These are phyloP conservation scores for Phaeodactylum tricornutum DNA, from an alignment of 108 stramenopile species.

Conservation along the genomic window DNA sequence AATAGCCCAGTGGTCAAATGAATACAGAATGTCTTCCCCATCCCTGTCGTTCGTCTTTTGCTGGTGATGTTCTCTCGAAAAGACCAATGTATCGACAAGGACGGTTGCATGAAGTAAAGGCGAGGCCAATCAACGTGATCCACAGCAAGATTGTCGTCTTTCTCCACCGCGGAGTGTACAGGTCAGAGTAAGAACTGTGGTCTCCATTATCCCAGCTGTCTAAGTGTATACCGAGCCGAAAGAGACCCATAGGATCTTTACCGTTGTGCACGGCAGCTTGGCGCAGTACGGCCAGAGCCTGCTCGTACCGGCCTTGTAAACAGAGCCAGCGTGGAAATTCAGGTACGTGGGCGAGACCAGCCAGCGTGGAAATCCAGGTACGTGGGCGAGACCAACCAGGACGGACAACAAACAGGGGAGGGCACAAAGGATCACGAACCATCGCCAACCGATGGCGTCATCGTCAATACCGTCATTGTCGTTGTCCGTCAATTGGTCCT, in stretches of 20 bases:
- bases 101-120: slow-evolving; percentile 27
- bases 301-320: slow-evolving; percentile 27
- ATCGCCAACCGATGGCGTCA: slow-evolving; percentile 25
- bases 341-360: slow-evolving; percentile 40
- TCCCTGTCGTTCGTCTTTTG: slow-evolving; percentile 6
- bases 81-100: slow-evolving; percentile 33
- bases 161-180: slow-evolving; percentile 37
- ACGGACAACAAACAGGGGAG: slow-evolving; percentile 39
- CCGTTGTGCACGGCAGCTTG: slow-evolving; percentile 39
- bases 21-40: slow-evolving; percentile 1
- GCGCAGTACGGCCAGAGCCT: slow-evolving; percentile 42
- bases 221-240: slow-evolving; percentile 17
- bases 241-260: slow-evolving; percentile 25
- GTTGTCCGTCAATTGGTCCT: not conserved
- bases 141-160: slow-evolving; percentile 30
- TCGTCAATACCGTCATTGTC: not conserved
- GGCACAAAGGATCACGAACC: slow-evolving; percentile 41
- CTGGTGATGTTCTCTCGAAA: slow-evolving; percentile 16
- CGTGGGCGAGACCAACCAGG: slow-evolving; percentile 17
- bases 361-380: slow-evolving; percentile 42
- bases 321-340: slow-evolving; percentile 58
- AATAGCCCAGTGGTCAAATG: slow-evolving; percentile 36
- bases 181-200: slow-evolving; percentile 11
- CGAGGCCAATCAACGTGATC: slow-evolving; percentile 2
- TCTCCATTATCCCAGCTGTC: slow-evolving; percentile 23